A percentile compares a stretch with the other conserved stretches of the same genome.
Conservation (phyloP, 2,329 filamentous ascomycete genomes). For the Alternaria angustiovoidea region DNA sequence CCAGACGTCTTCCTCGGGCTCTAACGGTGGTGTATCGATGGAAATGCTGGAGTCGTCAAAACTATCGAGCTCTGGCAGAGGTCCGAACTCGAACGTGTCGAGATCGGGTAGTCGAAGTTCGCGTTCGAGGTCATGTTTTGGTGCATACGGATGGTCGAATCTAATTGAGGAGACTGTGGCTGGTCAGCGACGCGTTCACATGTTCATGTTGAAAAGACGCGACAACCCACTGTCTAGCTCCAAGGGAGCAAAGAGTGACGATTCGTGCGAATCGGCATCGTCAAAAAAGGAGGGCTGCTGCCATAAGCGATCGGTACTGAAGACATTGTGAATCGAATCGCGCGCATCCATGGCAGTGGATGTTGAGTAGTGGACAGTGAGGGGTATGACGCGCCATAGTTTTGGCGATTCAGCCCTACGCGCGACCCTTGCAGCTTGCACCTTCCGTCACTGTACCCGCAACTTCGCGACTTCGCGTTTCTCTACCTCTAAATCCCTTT, state of each 20-base stretch:
- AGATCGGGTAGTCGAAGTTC: slow-evolving; percentile 51
- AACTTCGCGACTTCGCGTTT: slow-evolving; percentile 10
- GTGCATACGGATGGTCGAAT: slow-evolving; percentile 52
- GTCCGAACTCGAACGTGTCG: slow-evolving; percentile 52
- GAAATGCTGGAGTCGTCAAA: slow-evolving; percentile 44
- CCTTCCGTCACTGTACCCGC: slow-evolving; percentile 20
- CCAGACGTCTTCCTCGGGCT: slow-evolving; percentile 53
- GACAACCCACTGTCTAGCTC: slow-evolving; percentile 48
- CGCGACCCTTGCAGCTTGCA: slow-evolving; percentile 26
- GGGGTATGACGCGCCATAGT: slow-evolving; percentile 44
- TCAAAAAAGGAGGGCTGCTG: slow-evolving; percentile 59
- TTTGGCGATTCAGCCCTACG: slow-evolving; percentile 38
- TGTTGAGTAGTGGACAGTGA: slow-evolving; percentile 17
- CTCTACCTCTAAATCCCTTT: neutral
- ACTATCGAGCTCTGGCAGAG: slow-evolving; percentile 45
- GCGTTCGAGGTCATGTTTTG: slow-evolving; percentile 43
- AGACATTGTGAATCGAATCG: slow-evolving; percentile 63
- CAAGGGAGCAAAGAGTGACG: slow-evolving; percentile 44
- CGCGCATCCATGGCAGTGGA: slow-evolving; percentile 45
- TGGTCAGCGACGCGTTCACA: slow-evolving; percentile 27
- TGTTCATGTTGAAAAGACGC: slow-evolving; percentile 26
- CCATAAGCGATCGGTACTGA: slow-evolving; percentile 70
- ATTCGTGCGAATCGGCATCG: slow-evolving; percentile 29
- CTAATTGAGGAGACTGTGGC: slow-evolving; percentile 45
- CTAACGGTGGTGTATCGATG: slow-evolving; percentile 32